A percentile compares a stretch with the other conserved stretches of the same genome.
Evolutionary conservation across 108 stramenopile genomes (phyloP).

Genomic region (Skeletonema menzelii): DNA sequence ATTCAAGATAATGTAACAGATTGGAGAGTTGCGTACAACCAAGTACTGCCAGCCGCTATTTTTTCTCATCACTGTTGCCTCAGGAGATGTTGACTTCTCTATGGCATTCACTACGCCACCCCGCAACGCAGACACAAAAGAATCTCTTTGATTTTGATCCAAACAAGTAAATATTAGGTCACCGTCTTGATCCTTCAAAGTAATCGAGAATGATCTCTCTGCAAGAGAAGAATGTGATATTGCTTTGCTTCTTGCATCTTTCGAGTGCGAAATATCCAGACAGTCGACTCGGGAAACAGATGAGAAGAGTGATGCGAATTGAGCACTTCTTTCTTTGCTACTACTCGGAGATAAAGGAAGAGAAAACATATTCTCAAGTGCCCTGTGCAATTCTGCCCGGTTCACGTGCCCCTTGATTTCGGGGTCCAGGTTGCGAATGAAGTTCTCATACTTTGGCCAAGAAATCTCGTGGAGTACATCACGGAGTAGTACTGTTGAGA

Average conservation of each 20-base stretch:
- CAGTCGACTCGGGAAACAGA: background rate
- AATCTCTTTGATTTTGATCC: background rate
- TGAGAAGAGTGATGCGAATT: background rate
- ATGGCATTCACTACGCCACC: background rate
- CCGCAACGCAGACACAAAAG: background rate
- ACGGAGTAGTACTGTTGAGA: background rate
- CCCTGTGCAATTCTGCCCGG: background rate
- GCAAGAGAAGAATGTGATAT: background rate
- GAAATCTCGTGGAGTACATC: background rate
- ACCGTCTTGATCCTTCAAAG: background rate
- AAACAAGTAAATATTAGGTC: background rate
- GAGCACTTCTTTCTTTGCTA: background rate
- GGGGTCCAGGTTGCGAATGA: background rate
- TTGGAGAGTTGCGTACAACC: background rate
- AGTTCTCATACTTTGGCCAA: background rate
- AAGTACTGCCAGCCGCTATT: background rate
- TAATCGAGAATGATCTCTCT: background rate
- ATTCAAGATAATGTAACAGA: background rate
- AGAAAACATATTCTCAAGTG: background rate
- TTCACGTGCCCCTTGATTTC: background rate
- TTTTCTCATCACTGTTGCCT: background rate
- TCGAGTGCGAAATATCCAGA: background rate
- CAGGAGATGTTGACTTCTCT: background rate
- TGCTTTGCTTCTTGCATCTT: background rate
- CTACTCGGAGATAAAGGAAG: background rate